These are phyloP conservation scores for Thinopyrum elongatum DNA, from an alignment of 176 grass and related monocot genomes.

Conservation along the genomic window DNA sequence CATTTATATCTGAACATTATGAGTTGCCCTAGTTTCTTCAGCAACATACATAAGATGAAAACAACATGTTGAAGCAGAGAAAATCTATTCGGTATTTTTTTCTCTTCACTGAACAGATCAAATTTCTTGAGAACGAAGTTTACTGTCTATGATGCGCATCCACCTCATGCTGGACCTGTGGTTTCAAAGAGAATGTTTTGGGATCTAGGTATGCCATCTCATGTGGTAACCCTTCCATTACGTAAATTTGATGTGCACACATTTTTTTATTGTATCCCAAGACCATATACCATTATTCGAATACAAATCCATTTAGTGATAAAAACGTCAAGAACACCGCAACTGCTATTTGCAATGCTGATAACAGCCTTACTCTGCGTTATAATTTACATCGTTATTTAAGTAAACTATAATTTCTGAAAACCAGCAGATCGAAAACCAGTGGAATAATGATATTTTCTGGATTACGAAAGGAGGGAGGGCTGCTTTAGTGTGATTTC, in stretches of 20 bases:
- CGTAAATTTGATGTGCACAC: background rate
- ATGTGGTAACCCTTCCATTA: background rate
- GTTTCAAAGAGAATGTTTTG: slow-evolving; percentile 62
- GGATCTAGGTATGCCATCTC: slow-evolving; percentile 61
- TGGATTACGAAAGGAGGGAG: background rate
- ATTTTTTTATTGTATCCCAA: background rate
- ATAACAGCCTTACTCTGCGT: no score
- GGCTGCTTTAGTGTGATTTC: background rate
- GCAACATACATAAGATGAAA: background rate
- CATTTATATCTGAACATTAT: slow-evolving; percentile 5
- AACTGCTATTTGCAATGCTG: background rate
- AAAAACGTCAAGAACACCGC: background rate
- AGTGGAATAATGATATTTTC: background rate
- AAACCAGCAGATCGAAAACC: background rate
- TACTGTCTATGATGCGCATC: slow-evolving; percentile 82
- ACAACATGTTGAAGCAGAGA: background rate
- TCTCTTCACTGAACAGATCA: slow-evolving; percentile 54
- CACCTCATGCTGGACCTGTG: slow-evolving; percentile 54
- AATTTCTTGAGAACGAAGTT: slow-evolving; percentile 95
- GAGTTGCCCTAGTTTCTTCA: background rate
- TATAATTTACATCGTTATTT: no score
- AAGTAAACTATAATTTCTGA: background rate
- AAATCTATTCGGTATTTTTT: background rate
- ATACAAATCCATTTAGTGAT: background rate
- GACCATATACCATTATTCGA: background rate